Base-by-base conservation (phyloP, 75 land plant genomes). In the Chamaecyparis obtusa region DNA sequence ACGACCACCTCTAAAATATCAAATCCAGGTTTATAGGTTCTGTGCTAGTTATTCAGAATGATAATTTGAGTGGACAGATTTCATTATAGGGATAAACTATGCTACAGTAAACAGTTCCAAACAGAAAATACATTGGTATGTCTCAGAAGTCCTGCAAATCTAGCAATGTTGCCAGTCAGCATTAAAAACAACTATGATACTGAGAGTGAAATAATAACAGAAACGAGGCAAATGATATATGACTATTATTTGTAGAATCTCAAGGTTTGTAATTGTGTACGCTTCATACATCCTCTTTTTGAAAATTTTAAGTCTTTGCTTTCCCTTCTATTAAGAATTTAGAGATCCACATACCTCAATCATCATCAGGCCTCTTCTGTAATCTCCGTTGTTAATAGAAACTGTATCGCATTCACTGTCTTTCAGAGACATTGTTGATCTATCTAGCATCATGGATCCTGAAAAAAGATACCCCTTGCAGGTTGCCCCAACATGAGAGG, bases 401-500 rank as follows among this genome's bases (percentile, higher is more conserved):
- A 88, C 90, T 43, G 96, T 91, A 56, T 93, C 96, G 87, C 96
- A 94, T 86, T 95, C 95, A 87, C 96, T 94, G 41, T 92, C 94
- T 49, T 86, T 92, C 35, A 95, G 88, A 2, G 95, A 94, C 27
- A 88, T 88, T 5, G 88, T 79, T 36, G 96, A 95, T 77, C 86
- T 84, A 75, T 93, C 94, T 84, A 95, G 94, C 87, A 90, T 90
- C 37, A 95, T 82, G 1, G 96, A 88, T 88, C 93, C 91, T 13
- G 94, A 91, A 85, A 89, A 91, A 5, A 90, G 90, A 37, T 89
- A 90, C 17, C 86, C 88, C 83, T 93, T 90, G 82, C 57, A 85
- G 15, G 90, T 39, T 14, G 91, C 32, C 21, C 94, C 93, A 8
- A 94, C 91, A 27, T 95, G 94, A 27, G 96, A 95, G 14, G 95